Conservation (phyloP, 352 stramenopile species). For the Pythium sp. region DNA sequence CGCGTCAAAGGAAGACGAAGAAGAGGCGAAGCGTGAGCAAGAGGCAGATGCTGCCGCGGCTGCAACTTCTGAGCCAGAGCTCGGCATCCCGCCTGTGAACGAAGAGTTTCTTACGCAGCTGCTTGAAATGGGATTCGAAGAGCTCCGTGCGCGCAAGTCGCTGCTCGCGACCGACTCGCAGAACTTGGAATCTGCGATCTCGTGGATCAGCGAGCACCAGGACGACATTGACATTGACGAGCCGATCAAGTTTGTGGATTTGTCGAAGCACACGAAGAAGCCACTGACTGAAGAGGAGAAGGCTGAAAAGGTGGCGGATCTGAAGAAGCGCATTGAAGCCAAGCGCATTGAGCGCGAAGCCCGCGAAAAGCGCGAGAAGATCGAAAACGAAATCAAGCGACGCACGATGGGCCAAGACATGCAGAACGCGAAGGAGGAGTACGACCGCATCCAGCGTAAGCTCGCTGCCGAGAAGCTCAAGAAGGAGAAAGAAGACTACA, state of each 20-base stretch:
- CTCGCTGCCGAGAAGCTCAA: slow-evolving; percentile 81
- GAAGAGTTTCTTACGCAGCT: slow-evolving; percentile 64
- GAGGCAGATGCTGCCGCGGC: slow-evolving; percentile 15
- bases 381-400: slow-evolving; percentile 70
- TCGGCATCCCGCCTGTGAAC: slow-evolving; percentile 56
- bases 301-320: slow-evolving; percentile 74
- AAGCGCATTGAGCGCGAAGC: slow-evolving; percentile 78
- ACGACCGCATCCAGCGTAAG: slow-evolving; percentile 76
- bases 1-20: slow-evolving; percentile 18
- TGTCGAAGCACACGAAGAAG: slow-evolving; percentile 42
- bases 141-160: slow-evolving; percentile 77
- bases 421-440: slow-evolving; percentile 74
- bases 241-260: slow-evolving; percentile 82
- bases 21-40: slow-evolving; percentile 17
- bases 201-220: slow-evolving; percentile 88
- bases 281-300: slow-evolving; percentile 88
- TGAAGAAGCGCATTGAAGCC: slow-evolving; percentile 78
- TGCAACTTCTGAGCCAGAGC: slow-evolving; percentile 20
- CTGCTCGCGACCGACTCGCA: slow-evolving; percentile 78
- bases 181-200: slow-evolving; percentile 73
- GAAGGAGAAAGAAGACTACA: slow-evolving; percentile 88
- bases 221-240: slow-evolving; percentile 89
- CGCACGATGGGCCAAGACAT: slow-evolving; percentile 76
- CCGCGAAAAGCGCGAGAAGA: slow-evolving; percentile 71
- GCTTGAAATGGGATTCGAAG: slow-evolving; percentile 85